A percentile compares a stretch with the other conserved stretches of the same genome.
Evolutionary conservation across 306 rosid species (phyloP).

Genomic region (Fragaria ananassa): DNA sequence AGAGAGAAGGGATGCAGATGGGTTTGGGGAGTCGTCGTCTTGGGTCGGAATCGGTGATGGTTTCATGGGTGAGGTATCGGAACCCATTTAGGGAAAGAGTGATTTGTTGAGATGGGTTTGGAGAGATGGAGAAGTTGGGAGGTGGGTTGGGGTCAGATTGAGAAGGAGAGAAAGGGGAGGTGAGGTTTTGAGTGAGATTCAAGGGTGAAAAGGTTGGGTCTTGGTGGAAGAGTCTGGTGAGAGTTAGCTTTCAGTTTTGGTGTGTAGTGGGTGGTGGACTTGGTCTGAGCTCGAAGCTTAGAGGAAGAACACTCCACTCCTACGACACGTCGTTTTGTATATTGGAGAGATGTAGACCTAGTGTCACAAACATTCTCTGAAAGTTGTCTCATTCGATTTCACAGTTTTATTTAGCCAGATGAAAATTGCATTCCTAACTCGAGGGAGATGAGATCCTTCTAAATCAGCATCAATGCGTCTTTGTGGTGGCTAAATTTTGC

Average conservation of each 20-base stretch:
- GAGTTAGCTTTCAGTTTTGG: constrained; percentile 1
- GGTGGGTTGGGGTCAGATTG: not conserved
- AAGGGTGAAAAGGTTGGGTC: constrained; percentile 13
- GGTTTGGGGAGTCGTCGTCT: constrained; percentile 45
- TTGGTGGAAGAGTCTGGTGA: not conserved
- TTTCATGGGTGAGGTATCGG: constrained; percentile 44
- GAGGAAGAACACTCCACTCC: not conserved
- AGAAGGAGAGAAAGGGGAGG: not conserved
- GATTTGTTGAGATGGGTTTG: not conserved
- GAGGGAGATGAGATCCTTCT: too few relatives aligned
- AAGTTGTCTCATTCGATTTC: too few relatives aligned
- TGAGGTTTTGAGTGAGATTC: not conserved
- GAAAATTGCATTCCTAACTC: too few relatives aligned
- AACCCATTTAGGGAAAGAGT: constrained; percentile 43
- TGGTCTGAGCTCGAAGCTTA: not conserved
- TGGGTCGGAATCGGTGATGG: constrained; percentile 39
- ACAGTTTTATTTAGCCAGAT: too few relatives aligned
- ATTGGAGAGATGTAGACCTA: too few relatives aligned
- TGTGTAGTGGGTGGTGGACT: not conserved
- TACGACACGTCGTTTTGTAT: too few relatives aligned
- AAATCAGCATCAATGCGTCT: too few relatives aligned
- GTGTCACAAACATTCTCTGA: too few relatives aligned
- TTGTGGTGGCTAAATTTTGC: too few relatives aligned
- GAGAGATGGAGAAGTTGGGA: not conserved
- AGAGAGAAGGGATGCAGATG: constrained; percentile 60